phyloP scores from a whole-genome alignment of 768 basidiomycete genomes.

The Lenzites betulinus region DNA sequence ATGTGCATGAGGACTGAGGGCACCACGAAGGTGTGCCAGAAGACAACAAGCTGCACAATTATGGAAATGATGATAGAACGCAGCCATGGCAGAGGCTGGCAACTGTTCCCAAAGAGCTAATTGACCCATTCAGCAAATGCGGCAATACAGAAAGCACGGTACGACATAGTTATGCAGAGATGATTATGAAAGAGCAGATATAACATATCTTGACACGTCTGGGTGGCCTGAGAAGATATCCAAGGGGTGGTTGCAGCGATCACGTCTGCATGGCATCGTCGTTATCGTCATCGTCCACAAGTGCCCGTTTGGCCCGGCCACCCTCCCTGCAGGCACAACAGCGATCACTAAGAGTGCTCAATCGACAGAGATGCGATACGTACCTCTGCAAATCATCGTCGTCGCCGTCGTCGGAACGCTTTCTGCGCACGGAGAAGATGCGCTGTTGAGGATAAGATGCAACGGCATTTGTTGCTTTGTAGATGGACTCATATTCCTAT shows the following conservation, averaged over 20 bases:
- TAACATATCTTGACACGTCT: constrained; percentile 11
- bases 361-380: not conserved
- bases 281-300: constrained; percentile 36
- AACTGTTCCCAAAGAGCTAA: not conserved
- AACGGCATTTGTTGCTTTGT: constrained; percentile 74
- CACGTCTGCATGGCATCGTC: constrained; percentile 30
- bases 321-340: constrained; percentile 33
- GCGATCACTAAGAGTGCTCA: not conserved
- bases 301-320: constrained; percentile 44
- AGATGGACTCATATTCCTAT: constrained; percentile 93
- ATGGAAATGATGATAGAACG: not conserved
- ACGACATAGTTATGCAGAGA: constrained; percentile 5
- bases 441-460: constrained; percentile 52
- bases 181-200: not conserved
- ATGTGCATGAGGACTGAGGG: too few relatives aligned
- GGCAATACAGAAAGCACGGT: constrained; percentile 13
- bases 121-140: constrained; percentile 10
- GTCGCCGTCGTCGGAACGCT: constrained; percentile 71
- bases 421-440: constrained; percentile 55
- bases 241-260: not conserved
- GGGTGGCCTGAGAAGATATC: not conserved
- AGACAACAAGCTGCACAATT: too few relatives aligned
- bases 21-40: too few relatives aligned
- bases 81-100: not conserved
- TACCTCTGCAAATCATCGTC: constrained; percentile 54